Percentiles rank a stretch among this genome's conserved stretches.
Conservation (phyloP, 352 stramenopile genomes). For the Lagenidium giganteum region DNA sequence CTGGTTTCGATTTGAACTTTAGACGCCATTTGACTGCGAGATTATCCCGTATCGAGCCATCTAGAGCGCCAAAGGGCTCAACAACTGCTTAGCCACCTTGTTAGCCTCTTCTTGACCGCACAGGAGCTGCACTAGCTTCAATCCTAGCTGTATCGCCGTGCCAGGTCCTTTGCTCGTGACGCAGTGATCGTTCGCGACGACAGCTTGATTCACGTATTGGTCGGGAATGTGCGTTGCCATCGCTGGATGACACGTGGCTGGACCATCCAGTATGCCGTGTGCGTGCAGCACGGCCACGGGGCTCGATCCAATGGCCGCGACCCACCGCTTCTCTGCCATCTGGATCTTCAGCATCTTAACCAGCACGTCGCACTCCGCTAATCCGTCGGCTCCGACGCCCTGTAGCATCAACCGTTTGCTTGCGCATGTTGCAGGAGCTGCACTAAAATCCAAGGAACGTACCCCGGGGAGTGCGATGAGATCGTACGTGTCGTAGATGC, state of each 20-base stretch:
- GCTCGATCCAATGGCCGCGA: slow-evolving; percentile 41
- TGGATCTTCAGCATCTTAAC: slow-evolving; percentile 61
- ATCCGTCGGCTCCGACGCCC: slow-evolving; percentile 33
- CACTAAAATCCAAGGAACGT: slow-evolving; percentile 1
- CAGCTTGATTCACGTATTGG: slow-evolving; percentile 38
- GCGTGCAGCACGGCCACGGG: slow-evolving; percentile 40
- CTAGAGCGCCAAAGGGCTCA: slow-evolving; percentile 19
- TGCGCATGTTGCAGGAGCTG: too few relatives aligned
- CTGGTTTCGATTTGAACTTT: background rate
- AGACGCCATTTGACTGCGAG: slow-evolving; percentile 2
- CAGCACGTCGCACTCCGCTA: slow-evolving; percentile 55
- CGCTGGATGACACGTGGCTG: slow-evolving; percentile 43
- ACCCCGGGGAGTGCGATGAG: slow-evolving; percentile 72
- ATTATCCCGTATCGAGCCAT: slow-evolving; percentile 1
- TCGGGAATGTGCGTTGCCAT: slow-evolving; percentile 36
- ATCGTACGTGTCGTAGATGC: slow-evolving; percentile 54
- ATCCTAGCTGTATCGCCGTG: slow-evolving; percentile 37
- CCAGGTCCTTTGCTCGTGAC: slow-evolving; percentile 59
- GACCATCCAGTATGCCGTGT: slow-evolving; percentile 33
- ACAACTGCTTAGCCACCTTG: slow-evolving; percentile 33
- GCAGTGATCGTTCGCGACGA: slow-evolving; percentile 51
- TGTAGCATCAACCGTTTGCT: too few relatives aligned
- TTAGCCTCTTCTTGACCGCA: slow-evolving; percentile 33
- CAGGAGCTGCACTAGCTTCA: slow-evolving; percentile 54
- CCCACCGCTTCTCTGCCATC: slow-evolving; percentile 38